A percentile compares a stretch with the other conserved stretches of the same genome.
These are phyloP conservation scores for Ceratobasidium sp. DNA, from an alignment of 1,284 basidiomycete genomes.

Conservation along the genomic window DNA sequence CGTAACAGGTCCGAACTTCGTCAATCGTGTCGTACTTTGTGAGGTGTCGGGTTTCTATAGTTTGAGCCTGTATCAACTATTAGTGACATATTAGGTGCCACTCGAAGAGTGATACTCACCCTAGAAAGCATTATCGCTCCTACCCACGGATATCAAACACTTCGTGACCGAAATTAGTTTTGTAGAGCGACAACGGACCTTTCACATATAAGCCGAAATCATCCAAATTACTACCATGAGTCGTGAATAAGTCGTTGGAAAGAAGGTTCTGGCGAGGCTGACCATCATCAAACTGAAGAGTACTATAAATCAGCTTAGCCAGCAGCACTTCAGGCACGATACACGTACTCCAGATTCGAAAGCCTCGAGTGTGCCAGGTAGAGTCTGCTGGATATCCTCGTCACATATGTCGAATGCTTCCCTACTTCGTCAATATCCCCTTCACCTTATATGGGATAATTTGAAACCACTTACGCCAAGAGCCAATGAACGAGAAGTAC, in stretches of 20 bases:
- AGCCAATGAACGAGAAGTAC: not conserved
- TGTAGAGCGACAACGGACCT: not conserved
- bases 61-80: slow-evolving; percentile 2
- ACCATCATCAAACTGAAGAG: slow-evolving; percentile 11
- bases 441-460: not conserved
- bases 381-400: slow-evolving; percentile 46
- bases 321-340: not conserved
- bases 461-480: slow-evolving; percentile 14
- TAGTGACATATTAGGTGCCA: not conserved
- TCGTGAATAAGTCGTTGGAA: slow-evolving; percentile 32
- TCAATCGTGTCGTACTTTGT: not conserved
- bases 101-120: not conserved
- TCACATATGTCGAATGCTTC: slow-evolving; percentile 38
- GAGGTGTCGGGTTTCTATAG: not conserved
- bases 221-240: slow-evolving; percentile 13
- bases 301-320: not conserved
- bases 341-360: slow-evolving; percentile 41
- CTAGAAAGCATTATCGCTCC: slow-evolving; percentile 36
- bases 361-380: slow-evolving; percentile 40
- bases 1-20: slow-evolving; percentile 16
- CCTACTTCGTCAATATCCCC: not conserved
- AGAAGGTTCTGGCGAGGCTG: slow-evolving; percentile 25
- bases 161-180: too few species aligned
- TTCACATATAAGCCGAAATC: slow-evolving; percentile 38
- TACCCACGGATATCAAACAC: not conserved